Evolutionary conservation across 2,329 filamentous ascomycete species (phyloP).

Genomic region (Cladophialophora immunda): DNA sequence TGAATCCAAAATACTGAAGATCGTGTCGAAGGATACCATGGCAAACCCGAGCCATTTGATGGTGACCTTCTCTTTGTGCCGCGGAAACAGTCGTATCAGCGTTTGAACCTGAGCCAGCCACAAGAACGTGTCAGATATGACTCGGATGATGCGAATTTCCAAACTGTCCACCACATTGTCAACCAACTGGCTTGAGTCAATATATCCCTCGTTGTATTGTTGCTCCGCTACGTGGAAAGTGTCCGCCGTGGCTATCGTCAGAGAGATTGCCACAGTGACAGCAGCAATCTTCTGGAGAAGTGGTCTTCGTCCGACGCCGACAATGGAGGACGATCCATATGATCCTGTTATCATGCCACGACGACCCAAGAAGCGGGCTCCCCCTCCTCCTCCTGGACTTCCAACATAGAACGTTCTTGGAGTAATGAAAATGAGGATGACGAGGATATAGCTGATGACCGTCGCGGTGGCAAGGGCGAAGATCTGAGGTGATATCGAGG

Average conservation of each 20-base stretch:
- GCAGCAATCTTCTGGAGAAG: conserved; percentile 85
- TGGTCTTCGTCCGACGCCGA: conserved; percentile 88
- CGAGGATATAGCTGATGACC: conserved; percentile 87
- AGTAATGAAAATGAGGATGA: conserved; percentile 92
- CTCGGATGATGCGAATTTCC: conserved; percentile 86
- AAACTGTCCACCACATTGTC: conserved; percentile 81
- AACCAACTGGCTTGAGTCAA: conserved; percentile 80
- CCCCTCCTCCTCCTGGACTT: conserved; percentile 62
- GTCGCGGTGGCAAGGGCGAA: conserved; percentile 93
- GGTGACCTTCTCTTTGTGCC: conserved; percentile 95
- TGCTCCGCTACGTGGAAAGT: conserved; percentile 84
- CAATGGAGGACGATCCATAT: conserved; percentile 66
- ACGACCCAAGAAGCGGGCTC: conserved; percentile 78
- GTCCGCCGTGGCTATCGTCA: conserved; percentile 92
- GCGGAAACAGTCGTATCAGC: conserved; percentile 90
- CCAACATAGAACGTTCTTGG: conserved; percentile 93
- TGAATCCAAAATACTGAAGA: conserved; percentile 91
- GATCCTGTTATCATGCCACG: conserved; percentile 75
- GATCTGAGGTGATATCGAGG: conserved; percentile 89
- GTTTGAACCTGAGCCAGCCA: conserved; percentile 99
- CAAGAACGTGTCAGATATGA: conserved; percentile 94
- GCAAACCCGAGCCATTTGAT: conserved; percentile 99
- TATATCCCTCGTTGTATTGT: conserved; percentile 81
- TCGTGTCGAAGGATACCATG: conserved; percentile 86
- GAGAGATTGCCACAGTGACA: conserved; percentile 74